Conservation (phyloP, 2,329 filamentous ascomycete species). For the Colletotrichum scovillei region DNA sequence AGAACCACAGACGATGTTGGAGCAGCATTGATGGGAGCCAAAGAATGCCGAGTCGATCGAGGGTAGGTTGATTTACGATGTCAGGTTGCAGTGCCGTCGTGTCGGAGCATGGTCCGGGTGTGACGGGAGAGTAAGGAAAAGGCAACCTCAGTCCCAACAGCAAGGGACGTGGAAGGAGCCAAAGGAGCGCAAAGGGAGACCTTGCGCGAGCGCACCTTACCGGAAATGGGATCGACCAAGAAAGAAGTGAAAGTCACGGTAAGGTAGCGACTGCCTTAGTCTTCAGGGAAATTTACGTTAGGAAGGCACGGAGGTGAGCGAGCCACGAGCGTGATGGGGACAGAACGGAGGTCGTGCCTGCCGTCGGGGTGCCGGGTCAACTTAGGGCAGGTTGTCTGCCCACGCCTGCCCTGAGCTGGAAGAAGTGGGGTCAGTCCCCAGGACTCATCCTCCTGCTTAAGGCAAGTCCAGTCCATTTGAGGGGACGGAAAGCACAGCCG, state of each 20-base stretch:
- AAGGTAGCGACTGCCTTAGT: not conserved
- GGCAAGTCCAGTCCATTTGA: not conserved
- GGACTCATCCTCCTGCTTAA: too few relatives aligned
- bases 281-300: too few relatives aligned
- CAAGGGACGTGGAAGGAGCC: not conserved
- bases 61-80: conserved; percentile 12
- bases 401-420: not conserved
- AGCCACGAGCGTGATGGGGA: too few relatives aligned
- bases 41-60: not conserved
- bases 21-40: not conserved
- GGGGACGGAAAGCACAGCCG: not conserved
- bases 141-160: not conserved
- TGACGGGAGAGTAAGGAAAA: not conserved
- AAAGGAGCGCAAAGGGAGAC: conserved; percentile 1
- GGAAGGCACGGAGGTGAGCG: too few relatives aligned
- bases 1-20: conserved; percentile 6
- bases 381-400: too few relatives aligned
- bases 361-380: too few relatives aligned
- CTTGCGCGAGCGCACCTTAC: not conserved
- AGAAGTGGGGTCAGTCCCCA: not conserved
- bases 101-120: conserved; percentile 18
- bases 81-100: conserved; percentile 9
- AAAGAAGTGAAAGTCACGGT: not conserved
- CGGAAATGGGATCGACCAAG: not conserved
- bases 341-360: too few relatives aligned